Evolutionary conservation across 305 asterid genomes (phyloP).

Genomic region (Ilex paraguariensis): DNA sequence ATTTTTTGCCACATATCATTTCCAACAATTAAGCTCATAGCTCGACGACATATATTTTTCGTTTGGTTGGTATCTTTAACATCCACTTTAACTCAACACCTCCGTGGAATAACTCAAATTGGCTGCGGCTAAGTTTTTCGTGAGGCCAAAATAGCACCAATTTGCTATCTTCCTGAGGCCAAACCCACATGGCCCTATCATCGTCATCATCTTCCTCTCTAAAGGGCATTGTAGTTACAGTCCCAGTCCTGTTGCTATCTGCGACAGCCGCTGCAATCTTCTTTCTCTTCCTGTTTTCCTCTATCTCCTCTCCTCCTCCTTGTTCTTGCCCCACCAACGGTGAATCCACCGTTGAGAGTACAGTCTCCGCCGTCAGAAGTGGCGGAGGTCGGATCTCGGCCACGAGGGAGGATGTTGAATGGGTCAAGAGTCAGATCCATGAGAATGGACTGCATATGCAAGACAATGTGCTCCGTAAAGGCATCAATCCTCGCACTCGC

Average conservation of each 20-base stretch:
- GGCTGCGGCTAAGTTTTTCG: too few relatives aligned
- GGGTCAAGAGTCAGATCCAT: conserved; percentile 68
- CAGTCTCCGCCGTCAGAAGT: background rate
- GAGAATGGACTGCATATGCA: conserved; percentile 87
- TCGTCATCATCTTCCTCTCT: background rate
- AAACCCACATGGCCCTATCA: background rate
- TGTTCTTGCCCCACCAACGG: conserved; percentile 45
- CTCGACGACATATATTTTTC: too few relatives aligned
- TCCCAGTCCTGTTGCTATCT: conserved; percentile 57
- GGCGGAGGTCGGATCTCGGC: conserved; percentile 43
- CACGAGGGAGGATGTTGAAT: conserved; percentile 62
- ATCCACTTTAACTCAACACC: too few relatives aligned
- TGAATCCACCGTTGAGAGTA: background rate
- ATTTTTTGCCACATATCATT: too few relatives aligned
- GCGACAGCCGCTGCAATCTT: conserved; percentile 43
- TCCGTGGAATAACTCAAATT: too few relatives aligned
- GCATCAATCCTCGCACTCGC: conserved; percentile 94
- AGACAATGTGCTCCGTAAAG: conserved; percentile 78
- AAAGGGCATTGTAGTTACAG: conserved; percentile 68
- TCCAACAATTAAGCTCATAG: too few relatives aligned
- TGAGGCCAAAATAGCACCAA: too few relatives aligned
- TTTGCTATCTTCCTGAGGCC: background rate
- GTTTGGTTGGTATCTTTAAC: too few relatives aligned
- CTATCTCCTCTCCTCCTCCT: conserved; percentile 24
- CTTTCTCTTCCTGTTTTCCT: conserved; percentile 43